Base-by-base conservation (phyloP, 2,329 filamentous ascomycete species). In the Eutypa lata region DNA sequence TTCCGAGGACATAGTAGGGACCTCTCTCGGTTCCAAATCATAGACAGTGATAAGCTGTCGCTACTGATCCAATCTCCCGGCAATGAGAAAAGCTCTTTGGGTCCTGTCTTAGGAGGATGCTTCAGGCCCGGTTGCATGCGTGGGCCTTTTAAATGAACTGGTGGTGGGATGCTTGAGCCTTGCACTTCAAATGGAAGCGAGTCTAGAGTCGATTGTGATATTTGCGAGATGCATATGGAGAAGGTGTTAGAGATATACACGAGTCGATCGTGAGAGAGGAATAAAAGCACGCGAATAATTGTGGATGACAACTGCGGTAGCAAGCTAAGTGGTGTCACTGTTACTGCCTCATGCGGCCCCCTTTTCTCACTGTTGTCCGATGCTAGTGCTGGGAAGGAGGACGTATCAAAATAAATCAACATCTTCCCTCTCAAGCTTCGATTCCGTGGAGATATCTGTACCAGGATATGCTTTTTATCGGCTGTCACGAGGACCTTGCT, bases 41-140 rank as follows among this genome's bases (percentile, higher is more conserved):
- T 45, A 45, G 55, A 64, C 10, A 63, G 45, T 10, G 53, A 50
- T 22, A 62, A 42, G 31, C 49, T 55, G 35, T 65, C 60, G 24
- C 48, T 55, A 49, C 54, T 61, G 13, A 65, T 60, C 62, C 61
- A 66, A 47, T 65, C 60, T 33, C 63, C 57, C 2, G 63, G 64
- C 24, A 66, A 48, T 7, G 48, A 52, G 52, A 63, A 65, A 13
- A 61, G 51, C 19, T 57, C 53, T n/a, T 55, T 57, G 3, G 37
- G 7, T 38, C 35, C 35, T 14, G 35, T 38, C 13, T 38, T 38
- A 7, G 35, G n/a, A 14, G 6, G 35, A 38, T 38, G n/a, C 13
- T 38, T 38, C n/a, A 31, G 26, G 26, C 10, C 10, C 6, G 5
- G 26, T 31, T 31, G 26, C 26, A 14, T 38, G 13, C 35, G 6